These are phyloP conservation scores for Dactylis glomerata DNA, from an alignment of 176 grass and related monocot genomes.

Conservation along the genomic window DNA sequence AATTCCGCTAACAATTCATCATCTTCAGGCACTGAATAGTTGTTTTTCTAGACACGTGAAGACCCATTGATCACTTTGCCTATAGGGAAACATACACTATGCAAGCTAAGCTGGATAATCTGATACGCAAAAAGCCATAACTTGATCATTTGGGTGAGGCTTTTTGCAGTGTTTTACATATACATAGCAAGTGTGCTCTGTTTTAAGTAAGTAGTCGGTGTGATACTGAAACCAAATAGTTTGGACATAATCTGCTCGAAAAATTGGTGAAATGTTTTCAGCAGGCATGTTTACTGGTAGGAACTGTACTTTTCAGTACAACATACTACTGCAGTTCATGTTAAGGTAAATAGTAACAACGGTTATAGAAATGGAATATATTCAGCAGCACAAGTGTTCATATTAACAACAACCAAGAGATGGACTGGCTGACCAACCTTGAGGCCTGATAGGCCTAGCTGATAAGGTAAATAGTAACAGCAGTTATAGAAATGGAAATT, in stretches of 20 bases:
- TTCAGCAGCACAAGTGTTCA: neutral
- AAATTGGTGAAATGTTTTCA: neutral
- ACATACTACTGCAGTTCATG: neutral
- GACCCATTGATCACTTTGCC: too few species aligned
- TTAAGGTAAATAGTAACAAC: too few species aligned
- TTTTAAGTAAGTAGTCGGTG: conserved; percentile 13
- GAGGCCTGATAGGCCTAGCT: too few species aligned
- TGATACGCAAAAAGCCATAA: too few species aligned
- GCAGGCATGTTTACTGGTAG: too few species aligned
- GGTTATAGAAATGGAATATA: neutral
- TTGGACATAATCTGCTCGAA: neutral
- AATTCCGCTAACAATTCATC: too few species aligned
- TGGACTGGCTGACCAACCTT: neutral
- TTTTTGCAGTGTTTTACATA: conserved; percentile 32
- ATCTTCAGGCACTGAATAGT: too few species aligned
- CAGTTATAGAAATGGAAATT: neutral
- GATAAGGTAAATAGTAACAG: neutral
- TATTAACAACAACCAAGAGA: neutral
- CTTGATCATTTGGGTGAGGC: conserved; percentile 27
- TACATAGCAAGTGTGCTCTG: conserved; percentile 11
- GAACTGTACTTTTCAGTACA: neutral
- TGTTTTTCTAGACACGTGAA: too few species aligned
- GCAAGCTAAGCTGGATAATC: too few species aligned
- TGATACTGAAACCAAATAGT: neutral
- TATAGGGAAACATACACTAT: too few species aligned